Evolutionary conservation across 2,329 filamentous ascomycete species (phyloP).

Genomic region (Botrytis deweyae): DNA sequence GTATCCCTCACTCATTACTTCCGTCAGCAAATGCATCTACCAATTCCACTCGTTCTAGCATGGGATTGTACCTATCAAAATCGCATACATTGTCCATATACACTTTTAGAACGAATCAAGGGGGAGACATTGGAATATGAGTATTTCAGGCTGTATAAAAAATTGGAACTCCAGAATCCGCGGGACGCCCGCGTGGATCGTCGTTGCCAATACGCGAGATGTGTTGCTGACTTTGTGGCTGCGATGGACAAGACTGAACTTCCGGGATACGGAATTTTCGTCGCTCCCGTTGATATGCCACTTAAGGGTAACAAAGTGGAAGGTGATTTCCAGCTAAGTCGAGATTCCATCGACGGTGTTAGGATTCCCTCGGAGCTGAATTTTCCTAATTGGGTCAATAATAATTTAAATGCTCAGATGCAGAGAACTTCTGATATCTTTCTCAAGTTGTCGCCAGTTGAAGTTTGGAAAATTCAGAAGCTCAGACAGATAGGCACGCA

Average conservation of each 20-base stretch:
- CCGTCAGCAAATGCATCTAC: not conserved
- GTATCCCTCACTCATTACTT: not conserved
- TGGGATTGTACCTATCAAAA: constrained; percentile 5
- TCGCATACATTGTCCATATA: not conserved
- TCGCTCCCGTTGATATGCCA: not conserved
- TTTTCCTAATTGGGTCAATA: not conserved
- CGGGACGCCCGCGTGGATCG: not conserved
- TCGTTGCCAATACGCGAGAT: not conserved
- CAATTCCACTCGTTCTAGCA: not conserved
- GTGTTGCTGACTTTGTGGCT: not conserved
- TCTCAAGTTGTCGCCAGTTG: not conserved
- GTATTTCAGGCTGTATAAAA: not conserved
- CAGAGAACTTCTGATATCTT: not conserved
- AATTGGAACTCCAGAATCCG: not conserved
- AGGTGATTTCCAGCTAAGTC: not conserved
- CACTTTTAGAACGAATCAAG: not conserved
- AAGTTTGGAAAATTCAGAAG: not conserved
- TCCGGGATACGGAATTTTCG: not conserved
- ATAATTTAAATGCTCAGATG: not conserved
- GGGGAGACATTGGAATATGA: not conserved
- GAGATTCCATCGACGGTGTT: not conserved
- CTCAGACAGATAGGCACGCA: not conserved
- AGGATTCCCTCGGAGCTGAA: not conserved
- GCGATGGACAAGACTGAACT: not conserved
- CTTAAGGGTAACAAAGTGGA: not conserved